Evolutionary conservation across 2,329 filamentous ascomycete species (phyloP).

Genomic region (Aspergillus tubingensis): DNA sequence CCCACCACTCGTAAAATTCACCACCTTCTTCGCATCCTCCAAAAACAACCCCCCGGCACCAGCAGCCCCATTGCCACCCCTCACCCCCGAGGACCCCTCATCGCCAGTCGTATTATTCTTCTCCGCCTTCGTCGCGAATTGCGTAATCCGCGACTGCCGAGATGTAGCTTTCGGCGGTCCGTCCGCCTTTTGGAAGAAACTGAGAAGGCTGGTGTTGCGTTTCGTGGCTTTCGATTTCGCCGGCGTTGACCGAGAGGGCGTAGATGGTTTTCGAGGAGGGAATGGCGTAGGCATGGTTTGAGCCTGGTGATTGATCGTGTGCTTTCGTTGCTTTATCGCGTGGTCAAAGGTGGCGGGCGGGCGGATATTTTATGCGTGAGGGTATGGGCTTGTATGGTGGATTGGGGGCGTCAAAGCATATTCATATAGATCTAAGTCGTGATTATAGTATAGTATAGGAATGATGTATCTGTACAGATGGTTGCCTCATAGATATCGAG

Average conservation of each 20-base stretch:
- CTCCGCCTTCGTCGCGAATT: constrained; percentile 37
- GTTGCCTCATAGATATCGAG: not conserved
- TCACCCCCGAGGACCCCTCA: constrained; percentile 12
- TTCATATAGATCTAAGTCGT: no score
- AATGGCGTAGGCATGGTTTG: not conserved
- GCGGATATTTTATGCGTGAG: not conserved
- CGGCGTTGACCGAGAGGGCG: constrained; percentile 19
- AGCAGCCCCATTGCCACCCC: constrained; percentile 26
- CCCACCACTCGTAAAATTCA: constrained; percentile 6
- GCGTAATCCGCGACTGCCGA: constrained; percentile 57
- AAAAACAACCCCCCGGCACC: constrained; percentile 36
- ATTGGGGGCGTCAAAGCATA: no score
- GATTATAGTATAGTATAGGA: no score
- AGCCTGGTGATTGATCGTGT: not conserved
- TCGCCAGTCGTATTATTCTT: no score
- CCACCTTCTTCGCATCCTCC: constrained; percentile 33
- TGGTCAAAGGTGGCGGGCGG: not conserved
- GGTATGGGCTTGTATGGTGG: not conserved
- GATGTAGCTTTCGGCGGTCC: constrained; percentile 52
- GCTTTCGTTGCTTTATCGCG: not conserved
- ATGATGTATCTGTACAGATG: no score
- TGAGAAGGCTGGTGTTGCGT: constrained; percentile 67
- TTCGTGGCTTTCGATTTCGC: constrained; percentile 28
- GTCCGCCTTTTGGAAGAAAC: constrained; percentile 71
- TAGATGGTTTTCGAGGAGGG: not conserved